Percentiles rank a stretch among this genome's conserved stretches.
phyloP scores from a whole-genome alignment of 345 rosid genomes.

The Pistacia atlantica region DNA sequence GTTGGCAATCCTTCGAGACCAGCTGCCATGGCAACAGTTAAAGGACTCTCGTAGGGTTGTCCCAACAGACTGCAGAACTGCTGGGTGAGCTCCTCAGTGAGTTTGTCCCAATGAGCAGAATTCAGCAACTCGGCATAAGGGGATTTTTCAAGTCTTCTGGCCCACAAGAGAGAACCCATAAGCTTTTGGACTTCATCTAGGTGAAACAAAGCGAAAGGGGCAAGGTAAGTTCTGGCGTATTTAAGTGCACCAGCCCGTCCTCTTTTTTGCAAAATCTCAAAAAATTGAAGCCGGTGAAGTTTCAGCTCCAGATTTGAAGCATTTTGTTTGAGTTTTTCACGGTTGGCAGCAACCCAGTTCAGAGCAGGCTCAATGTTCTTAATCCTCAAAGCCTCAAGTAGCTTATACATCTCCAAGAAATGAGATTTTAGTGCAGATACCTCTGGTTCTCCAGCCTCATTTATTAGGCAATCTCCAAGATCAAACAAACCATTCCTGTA shows the following conservation, averaged over 20 bases:
- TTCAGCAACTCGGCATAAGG: conserved; percentile 54
- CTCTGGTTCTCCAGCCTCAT: conserved; percentile 62
- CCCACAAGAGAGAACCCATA: conserved; percentile 53
- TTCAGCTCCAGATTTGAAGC: conserved; percentile 64
- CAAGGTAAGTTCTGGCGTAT: conserved; percentile 60
- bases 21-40: conserved; percentile 59
- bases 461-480: conserved; percentile 67
- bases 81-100: conserved; percentile 48
- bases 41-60: conserved; percentile 52
- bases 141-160: conserved; percentile 52
- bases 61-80: conserved; percentile 57
- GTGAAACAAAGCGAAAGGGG: conserved; percentile 43
- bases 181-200: conserved; percentile 51
- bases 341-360: conserved; percentile 62
- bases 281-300: conserved; percentile 55
- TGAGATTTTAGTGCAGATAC: conserved; percentile 44
- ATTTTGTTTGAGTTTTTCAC: conserved; percentile 44
- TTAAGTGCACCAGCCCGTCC: conserved; percentile 46
- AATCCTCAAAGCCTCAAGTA: conserved; percentile 58
- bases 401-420: conserved; percentile 52
- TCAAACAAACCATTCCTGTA: conserved; percentile 80
- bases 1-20: conserved; percentile 68
- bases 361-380: conserved; percentile 71
- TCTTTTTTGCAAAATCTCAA: conserved; percentile 66
- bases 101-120: conserved; percentile 49